Percentiles rank a stretch among this genome's conserved stretches.
These are phyloP conservation scores for Tricholoma sp. DNA, from an alignment of 768 basidiomycete genomes.

Conservation along the genomic window DNA sequence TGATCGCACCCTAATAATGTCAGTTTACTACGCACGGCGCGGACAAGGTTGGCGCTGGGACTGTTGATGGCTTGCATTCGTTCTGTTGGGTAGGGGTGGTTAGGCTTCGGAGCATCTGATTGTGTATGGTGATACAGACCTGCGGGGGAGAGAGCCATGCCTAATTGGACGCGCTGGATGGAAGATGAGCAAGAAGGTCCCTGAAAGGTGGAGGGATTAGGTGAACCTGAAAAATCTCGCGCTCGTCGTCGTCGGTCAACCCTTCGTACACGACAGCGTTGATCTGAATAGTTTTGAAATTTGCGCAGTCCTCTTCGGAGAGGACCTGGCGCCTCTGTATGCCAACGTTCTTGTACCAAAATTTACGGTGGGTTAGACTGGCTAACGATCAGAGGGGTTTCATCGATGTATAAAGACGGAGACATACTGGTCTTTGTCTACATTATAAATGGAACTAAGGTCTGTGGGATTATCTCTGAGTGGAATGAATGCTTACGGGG, in stretches of 20 bases:
- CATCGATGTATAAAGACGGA: not conserved
- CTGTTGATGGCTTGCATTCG: conserved; percentile 46
- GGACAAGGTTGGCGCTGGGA: conserved; percentile 37
- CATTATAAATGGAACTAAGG: not conserved
- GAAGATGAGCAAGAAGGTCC: not conserved
- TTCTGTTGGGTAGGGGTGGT: conserved; percentile 26
- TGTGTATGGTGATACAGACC: conserved; percentile 25
- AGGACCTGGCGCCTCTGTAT: conserved; percentile 18
- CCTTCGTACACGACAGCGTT: conserved; percentile 50
- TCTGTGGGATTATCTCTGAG: not conserved
- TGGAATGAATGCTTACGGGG: not conserved
- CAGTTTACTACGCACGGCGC: conserved; percentile 32
- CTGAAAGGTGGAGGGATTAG: not conserved
- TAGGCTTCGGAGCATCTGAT: not conserved
- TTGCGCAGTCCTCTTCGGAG: conserved; percentile 18
- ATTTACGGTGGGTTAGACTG: conserved; percentile 18
- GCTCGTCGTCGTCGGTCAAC: conserved; percentile 47
- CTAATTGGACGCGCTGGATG: conserved; percentile 44
- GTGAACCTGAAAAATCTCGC: conserved; percentile 59
- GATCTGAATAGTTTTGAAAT: conserved; percentile 42
- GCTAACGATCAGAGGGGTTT: not conserved
- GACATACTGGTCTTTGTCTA: conserved; percentile 2
- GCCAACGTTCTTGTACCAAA: conserved; percentile 18
- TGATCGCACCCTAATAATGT: conserved; percentile 25
- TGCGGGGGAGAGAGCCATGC: conserved; percentile 44